Evolutionary conservation across 1,284 basidiomycete genomes (phyloP).

Genomic region (Tilletia setariae): DNA sequence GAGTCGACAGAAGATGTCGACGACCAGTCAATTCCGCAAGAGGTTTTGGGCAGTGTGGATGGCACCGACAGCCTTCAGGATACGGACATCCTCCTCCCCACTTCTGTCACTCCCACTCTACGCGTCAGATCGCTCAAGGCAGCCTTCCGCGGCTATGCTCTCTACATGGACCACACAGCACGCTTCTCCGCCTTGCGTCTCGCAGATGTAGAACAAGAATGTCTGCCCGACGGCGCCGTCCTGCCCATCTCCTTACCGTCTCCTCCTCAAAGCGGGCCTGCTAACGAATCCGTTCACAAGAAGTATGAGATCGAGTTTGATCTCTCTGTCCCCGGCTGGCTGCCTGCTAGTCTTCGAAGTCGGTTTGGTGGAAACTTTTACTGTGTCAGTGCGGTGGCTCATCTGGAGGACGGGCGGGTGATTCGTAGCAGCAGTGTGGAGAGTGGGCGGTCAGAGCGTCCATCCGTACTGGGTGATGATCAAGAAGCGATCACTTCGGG

Average conservation of each 20-base stretch:
- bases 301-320: conserved; percentile 50
- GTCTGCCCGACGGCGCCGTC: conserved; percentile 28
- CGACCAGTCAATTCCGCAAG: no score
- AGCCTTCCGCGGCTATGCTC: conserved; percentile 43
- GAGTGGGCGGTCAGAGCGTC: background rate
- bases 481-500: background rate
- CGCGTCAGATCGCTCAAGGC: conserved; percentile 34
- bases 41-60: no score
- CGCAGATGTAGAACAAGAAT: conserved; percentile 36
- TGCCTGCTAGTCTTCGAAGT: conserved; percentile 46
- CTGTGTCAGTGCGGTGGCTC: conserved; percentile 38
- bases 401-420: conserved; percentile 22
- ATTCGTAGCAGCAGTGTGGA: background rate
- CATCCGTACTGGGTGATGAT: background rate
- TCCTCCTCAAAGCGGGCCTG: background rate
- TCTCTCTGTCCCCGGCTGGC: conserved; percentile 49
- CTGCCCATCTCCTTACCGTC: conserved; percentile 18
- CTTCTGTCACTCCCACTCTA: background rate
- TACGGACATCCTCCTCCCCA: no score
- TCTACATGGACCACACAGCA: conserved; percentile 48
- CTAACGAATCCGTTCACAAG: conserved; percentile 19
- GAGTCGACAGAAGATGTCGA: no score
- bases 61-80: no score
- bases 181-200: conserved; percentile 45
- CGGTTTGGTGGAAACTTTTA: conserved; percentile 51